Evolutionary conservation across 306 rosid genomes (phyloP).

Genomic region (Macrotyloma uniflorum): DNA sequence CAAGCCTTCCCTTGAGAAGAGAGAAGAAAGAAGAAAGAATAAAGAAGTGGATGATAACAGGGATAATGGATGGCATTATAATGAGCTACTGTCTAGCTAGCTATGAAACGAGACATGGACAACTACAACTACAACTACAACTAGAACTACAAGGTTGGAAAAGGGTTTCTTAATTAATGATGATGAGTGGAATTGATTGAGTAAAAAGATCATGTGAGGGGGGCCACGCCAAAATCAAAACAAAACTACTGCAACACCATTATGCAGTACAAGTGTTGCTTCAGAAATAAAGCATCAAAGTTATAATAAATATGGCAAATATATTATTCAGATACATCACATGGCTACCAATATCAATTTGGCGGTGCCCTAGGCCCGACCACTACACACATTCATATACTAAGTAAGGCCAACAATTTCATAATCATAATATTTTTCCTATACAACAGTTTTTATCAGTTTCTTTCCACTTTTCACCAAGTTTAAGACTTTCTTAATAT

Average conservation of each 20-base stretch:
- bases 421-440: no score
- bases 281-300: constrained; percentile 31
- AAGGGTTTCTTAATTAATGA: constrained; percentile 40
- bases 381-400: not conserved
- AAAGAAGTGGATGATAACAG: constrained; percentile 16
- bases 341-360: constrained; percentile 38
- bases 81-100: constrained; percentile 36
- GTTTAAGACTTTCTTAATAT: no score
- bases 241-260: constrained; percentile 29
- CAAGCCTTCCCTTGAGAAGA: not conserved
- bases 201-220: constrained; percentile 32
- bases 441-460: no score
- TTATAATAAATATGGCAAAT: not conserved
- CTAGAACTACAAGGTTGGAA: constrained; percentile 39
- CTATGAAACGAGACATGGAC: not conserved
- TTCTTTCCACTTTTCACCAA: no score
- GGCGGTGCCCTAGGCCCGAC: constrained; percentile 9
- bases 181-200: constrained; percentile 41
- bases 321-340: constrained; percentile 45
- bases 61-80: constrained; percentile 37
- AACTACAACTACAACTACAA: not conserved
- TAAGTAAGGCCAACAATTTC: no score
- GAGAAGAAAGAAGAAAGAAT: constrained; percentile 25
- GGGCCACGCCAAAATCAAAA: constrained; percentile 31
- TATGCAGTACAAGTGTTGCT: constrained; percentile 22